A percentile compares a stretch with the other conserved stretches of the same genome.
These are phyloP conservation scores for Trichoderma asperellum DNA, from an alignment of 2,329 filamentous ascomycete genomes.

Conservation along the genomic window DNA sequence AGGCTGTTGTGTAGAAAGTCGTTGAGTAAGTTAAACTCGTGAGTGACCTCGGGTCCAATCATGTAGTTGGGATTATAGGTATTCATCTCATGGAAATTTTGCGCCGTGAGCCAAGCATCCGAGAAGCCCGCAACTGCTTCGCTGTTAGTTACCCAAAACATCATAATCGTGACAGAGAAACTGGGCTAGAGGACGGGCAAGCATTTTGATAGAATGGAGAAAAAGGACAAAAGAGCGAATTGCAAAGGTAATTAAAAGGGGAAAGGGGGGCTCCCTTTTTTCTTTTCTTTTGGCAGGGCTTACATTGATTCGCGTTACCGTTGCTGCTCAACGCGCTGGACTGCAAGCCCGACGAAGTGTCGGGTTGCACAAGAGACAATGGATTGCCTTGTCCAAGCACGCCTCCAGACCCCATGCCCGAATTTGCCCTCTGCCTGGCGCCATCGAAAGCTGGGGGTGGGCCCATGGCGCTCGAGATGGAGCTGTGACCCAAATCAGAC, in stretches of 20 bases:
- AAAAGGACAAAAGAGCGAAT: background rate
- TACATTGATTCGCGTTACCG: conserved; percentile 74
- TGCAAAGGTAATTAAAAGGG: background rate
- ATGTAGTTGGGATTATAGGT: conserved; percentile 92
- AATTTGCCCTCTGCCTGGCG: conserved; percentile 43
- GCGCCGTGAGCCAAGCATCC: conserved; percentile 78
- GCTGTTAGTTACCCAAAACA: conserved; percentile 29
- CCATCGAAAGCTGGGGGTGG: conserved; percentile 50
- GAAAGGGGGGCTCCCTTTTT: background rate
- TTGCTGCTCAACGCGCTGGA: conserved; percentile 57
- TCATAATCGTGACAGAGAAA: background rate
- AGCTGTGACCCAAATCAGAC: conserved; percentile 56
- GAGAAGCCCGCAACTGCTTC: conserved; percentile 73
- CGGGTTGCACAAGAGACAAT: conserved; percentile 73
- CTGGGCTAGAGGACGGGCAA: background rate
- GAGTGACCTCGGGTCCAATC: conserved; percentile 89
- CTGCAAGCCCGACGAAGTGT: conserved; percentile 69
- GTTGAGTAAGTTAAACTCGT: conserved; percentile 95
- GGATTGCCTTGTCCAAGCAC: conserved; percentile 55
- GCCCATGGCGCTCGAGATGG: conserved; percentile 62
- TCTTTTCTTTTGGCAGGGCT: conserved; percentile 46
- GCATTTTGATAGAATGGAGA: background rate
- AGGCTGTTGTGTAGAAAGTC: conserved; percentile 93
- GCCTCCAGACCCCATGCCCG: conserved; percentile 49
- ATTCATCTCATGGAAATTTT: conserved; percentile 93